Base-by-base conservation (phyloP, 805 yeast species). In the Debaryomyces tyrocola region DNA sequence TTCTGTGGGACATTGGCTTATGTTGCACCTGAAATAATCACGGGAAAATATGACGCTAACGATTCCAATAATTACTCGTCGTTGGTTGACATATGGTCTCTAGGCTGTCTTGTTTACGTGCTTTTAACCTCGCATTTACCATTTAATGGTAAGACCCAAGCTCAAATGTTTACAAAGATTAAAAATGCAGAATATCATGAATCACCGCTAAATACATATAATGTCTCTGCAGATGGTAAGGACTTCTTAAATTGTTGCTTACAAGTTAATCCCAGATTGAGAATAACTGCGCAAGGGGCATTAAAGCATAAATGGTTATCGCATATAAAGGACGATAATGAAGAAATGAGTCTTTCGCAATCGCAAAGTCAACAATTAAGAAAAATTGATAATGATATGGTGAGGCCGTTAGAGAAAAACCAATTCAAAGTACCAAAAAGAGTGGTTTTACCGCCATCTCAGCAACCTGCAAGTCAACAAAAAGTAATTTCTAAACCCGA, bases 1-100 rank as follows among this genome's bases (percentile, higher is more conserved):
- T 94, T 94, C 58, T 94, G 99, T 69, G 99, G 99, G 1, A 94
- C 99, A 0, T 66, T 94, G 52, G 97, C 98, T 1, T 94, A 94
- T 59, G 86, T 94, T 41, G 99, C 99, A 0, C 99, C 99, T 0
- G 99, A 94, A 63, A 90, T 94, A 6, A 77, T 80, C 27, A 73
- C 80, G 4, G 84, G 84, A 2, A 79, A 79, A 49, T 76, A 71
- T 54, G 82, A 79, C 15, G 54, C 54, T 53, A 58, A 71, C 37
- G 63, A 60, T 44, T 38, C 45, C 46, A 50, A 48, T 43, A 58
- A 75, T 40, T 94, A 94, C 60, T 89, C 97, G 2, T 84, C 87
- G 33, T 76, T 88, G 47, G 98, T 94, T 12, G 99, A 94, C 63
- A 89, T 94, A 79, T 94, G 99, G 99, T 90, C 97, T 1, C 76